Base-by-base conservation (phyloP, 176 grass and related monocot genomes). In the Lolium perenne region DNA sequence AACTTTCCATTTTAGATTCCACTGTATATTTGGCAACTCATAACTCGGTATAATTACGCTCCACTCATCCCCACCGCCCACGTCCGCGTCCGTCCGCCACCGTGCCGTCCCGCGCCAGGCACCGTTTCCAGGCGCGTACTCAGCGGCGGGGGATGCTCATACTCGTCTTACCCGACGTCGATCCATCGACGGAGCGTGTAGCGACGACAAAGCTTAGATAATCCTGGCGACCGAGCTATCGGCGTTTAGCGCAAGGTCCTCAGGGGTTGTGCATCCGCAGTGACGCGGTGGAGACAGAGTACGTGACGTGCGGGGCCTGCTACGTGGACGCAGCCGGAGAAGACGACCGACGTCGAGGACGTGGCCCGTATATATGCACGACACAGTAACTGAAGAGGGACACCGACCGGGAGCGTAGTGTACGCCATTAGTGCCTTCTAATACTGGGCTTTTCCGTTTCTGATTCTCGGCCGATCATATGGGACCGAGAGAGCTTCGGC, bases 201-300 rank as follows among this genome's bases (percentile, higher is more conserved):
- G 56, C 20, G 56, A 58, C 41, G 14, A 51, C 61, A 76, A 64
- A 43, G 45, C 49, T 51, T 55, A 41, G 16, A 43, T 18, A 25
- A 66, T 49, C 29, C 7, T 10, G 4, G 20, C 13, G 12, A 23
- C 7, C 22, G 10, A 10, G 26, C 12, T 6, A 16, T 22, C 71
- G 59, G 59, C 23, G 0, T 75, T 17, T 77, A 68, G 16, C 38
- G 71, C 48, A 32, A 72, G 38, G 60, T 82, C 71, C 55, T 74
- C 78, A 20, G 21, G 6, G 17, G 21, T 13, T 38, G 5, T 68
- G 22, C n/a, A 7, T 38, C 26, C 14, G 22, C 6, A 26, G 9
- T 56, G 48, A 83, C 63, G 74, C 26, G 64, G 18, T 10, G 25
- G 61, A 50, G 63, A 67, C 47, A 17, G 43, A 41, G 53, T n/a